Base-by-base conservation (phyloP, 2,329 filamentous ascomycete species). In the Monosporascus sp. region DNA sequence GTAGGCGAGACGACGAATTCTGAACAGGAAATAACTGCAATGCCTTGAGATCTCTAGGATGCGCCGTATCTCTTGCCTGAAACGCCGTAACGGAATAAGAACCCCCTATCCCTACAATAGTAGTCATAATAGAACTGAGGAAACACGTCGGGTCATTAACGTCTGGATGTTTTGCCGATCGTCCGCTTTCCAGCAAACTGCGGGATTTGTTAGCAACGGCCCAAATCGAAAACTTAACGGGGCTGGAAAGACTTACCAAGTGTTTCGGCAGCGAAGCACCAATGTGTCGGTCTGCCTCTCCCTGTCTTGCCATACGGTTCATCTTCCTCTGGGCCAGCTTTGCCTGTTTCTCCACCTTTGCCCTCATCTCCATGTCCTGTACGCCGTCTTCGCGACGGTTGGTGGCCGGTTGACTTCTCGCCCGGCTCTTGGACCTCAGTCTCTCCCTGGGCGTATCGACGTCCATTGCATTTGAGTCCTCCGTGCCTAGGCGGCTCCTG, bases 251-350 rank as follows among this genome's bases (percentile, higher is more conserved):
- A 82, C 86, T 72, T 81, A 96, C 87, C 83, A 99, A 80, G 77
- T 97, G 94, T 78, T 96, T 99, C 58, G 86, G 84, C 73, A 96
- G 75, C 51, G 89, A 82, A 38, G 89, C 88, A 52, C 86, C 86
- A 57, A 85, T 85, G 76, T 97, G 93, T 70, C 95, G 85, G 80
- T 99, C 94, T 57, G 88, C 92, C 78, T 99, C 94, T 80, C 94
- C 94, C 80, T 95, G 90, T 72, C 92, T 86, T 45, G 94, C 94
- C 88, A 95, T 94, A 61, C 93, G 85, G 79, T 99, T 99, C 91
- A 95, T 97, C 84, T 91, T 93, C 82, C 93, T 91, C 86, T 99
- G 95, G 66, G 86, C 82, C 69, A 99, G 76, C 82, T 96, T 97
- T 69, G 85, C 82, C 70, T 95, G 78, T 66, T 87, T 86, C 73